phyloP scores from a whole-genome alignment of 257 asterid species.

The Fraxinus quadrangulata region DNA sequence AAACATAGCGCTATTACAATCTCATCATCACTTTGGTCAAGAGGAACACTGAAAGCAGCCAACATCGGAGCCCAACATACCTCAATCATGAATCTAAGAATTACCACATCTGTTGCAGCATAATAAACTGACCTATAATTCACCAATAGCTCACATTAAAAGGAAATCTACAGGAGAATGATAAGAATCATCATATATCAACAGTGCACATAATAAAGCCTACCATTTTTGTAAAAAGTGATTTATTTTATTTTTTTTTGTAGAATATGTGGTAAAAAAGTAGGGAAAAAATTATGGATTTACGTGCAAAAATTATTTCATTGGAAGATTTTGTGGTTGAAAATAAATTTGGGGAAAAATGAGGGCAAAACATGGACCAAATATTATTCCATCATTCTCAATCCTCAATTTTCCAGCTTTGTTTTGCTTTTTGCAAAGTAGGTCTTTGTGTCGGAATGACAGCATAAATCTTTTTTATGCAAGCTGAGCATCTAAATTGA shows the following conservation, averaged over 20 bases:
- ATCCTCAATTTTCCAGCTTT: slow-evolving; percentile 5
- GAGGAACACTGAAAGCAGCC: slow-evolving; percentile 99
- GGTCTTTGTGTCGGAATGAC: neutral
- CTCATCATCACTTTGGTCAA: slow-evolving; percentile 90
- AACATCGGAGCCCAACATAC: slow-evolving; percentile 99
- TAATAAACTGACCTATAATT: slow-evolving; percentile 89
- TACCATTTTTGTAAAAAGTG: neutral
- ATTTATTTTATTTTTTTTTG: too few relatives aligned
- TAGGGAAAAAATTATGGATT: too few relatives aligned
- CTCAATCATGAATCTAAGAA: slow-evolving; percentile 96
- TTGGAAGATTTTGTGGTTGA: too few relatives aligned
- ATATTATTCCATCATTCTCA: slow-evolving; percentile 13
- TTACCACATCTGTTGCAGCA: slow-evolving; percentile 92
- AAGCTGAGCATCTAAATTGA: slow-evolving; percentile 15
- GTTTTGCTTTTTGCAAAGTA: slow-evolving; percentile 1
- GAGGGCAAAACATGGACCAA: slow-evolving; percentile 6
- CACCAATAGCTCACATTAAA: slow-evolving; percentile 36
- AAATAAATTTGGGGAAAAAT: too few relatives aligned
- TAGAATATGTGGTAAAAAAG: too few relatives aligned
- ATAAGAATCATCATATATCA: slow-evolving; percentile 25
- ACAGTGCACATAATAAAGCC: slow-evolving; percentile 2
- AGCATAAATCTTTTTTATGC: slow-evolving; percentile 6
- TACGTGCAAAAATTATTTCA: too few relatives aligned
- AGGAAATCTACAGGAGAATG: slow-evolving; percentile 14
- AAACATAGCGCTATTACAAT: slow-evolving; percentile 73